Conservation (phyloP, 768 basidiomycete genomes). For the Lentinus tigrinus region DNA sequence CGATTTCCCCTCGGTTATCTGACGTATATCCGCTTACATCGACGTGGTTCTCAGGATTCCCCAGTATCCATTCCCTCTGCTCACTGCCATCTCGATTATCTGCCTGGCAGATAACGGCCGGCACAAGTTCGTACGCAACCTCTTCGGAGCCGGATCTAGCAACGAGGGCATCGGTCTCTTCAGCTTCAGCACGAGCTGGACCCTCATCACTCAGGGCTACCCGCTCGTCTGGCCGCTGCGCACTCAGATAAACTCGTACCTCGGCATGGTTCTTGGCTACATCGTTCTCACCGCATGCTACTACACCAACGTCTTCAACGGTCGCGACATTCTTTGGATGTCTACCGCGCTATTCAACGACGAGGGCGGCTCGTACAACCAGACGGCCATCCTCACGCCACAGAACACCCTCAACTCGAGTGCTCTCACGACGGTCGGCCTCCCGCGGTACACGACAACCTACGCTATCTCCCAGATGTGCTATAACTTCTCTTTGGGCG, state of each 20-base stretch:
- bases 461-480: constrained; percentile 48
- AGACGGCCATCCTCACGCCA: constrained; percentile 38
- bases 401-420: constrained; percentile 36
- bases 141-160: constrained; percentile 45
- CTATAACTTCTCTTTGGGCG: constrained; percentile 50
- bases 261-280: constrained; percentile 51
- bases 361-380: constrained; percentile 41
- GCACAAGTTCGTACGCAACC: constrained; percentile 38
- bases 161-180: constrained; percentile 52
- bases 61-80: constrained; percentile 39
- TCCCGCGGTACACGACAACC: constrained; percentile 41
- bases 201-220: constrained; percentile 52
- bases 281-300: constrained; percentile 40
- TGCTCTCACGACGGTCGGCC: constrained; percentile 29
- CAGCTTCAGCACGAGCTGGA: constrained; percentile 50
- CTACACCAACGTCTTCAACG: constrained; percentile 46
- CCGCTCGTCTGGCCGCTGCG: constrained; percentile 57
- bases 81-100: constrained; percentile 49
- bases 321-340: constrained; percentile 46
- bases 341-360: constrained; percentile 43
- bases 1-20: constrained; percentile 1
- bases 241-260: constrained; percentile 47
- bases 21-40: neutral
- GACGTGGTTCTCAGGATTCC: constrained; percentile 26
- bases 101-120: constrained; percentile 49